These are phyloP conservation scores for Podospora conica DNA, from an alignment of 495 filamentous ascomycete genomes.

Conservation along the genomic window DNA sequence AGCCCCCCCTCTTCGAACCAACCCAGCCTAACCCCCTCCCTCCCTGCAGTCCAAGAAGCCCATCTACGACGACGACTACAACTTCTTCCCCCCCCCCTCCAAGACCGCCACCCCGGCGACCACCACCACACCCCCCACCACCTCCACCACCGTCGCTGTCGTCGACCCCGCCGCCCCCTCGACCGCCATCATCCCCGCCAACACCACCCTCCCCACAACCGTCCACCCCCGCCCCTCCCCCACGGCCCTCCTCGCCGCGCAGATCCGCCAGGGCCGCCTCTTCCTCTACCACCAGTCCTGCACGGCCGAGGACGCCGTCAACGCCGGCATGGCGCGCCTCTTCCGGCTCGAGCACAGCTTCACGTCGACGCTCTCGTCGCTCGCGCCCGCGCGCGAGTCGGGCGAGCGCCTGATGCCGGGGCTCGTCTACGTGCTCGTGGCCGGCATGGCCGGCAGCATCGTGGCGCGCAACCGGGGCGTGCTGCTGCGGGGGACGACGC, in stretches of 20 bases:
- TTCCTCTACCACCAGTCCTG: constrained; percentile 69
- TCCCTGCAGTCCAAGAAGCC: constrained; percentile 59
- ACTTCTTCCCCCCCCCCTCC: constrained; percentile 36
- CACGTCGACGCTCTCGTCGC: constrained; percentile 76
- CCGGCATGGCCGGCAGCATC: constrained; percentile 88
- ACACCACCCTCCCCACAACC: constrained; percentile 25
- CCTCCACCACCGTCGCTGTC: constrained; percentile 30
- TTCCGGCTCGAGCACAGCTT: constrained; percentile 76
- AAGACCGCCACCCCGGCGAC: constrained; percentile 7
- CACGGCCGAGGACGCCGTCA: constrained; percentile 68
- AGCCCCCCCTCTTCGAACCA: background rate
- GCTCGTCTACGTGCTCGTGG: constrained; percentile 80
- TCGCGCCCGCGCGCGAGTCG: constrained; percentile 75
- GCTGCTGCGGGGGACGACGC: constrained; percentile 64
- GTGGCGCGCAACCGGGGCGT: constrained; percentile 78
- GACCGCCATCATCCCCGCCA: constrained; percentile 24
- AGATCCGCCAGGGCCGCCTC: constrained; percentile 74
- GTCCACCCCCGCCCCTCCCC: constrained; percentile 60
- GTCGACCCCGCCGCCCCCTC: constrained; percentile 13
- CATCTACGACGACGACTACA: constrained; percentile 79
- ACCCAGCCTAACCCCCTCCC: constrained; percentile 1
- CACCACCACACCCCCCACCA: constrained; percentile 16
- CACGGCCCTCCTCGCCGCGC: constrained; percentile 81
- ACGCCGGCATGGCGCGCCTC: constrained; percentile 63
- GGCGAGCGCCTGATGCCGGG: constrained; percentile 83